Evolutionary conservation across 345 rosid genomes (phyloP).

Genomic region (Trapa bicornis): DNA sequence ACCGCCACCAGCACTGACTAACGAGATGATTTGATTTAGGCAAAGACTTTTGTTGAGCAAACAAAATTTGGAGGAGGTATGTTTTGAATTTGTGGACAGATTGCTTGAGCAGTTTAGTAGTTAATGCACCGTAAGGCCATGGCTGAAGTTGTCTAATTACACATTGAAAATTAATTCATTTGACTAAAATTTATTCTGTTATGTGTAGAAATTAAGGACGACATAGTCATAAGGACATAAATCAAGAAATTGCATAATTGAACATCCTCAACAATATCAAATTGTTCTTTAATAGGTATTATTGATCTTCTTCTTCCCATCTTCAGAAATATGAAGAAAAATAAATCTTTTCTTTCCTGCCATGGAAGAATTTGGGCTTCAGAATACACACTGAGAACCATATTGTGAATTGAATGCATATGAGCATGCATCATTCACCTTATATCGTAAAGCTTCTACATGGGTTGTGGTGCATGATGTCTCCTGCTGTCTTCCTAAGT

Average conservation of each 20-base stretch:
- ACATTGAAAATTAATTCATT: not conserved
- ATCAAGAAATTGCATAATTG: not conserved
- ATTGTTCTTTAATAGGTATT: not conserved
- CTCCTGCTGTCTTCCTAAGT: not conserved
- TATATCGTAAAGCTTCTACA: slow-evolving; percentile 4
- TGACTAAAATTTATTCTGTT: not conserved
- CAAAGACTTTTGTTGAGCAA: slow-evolving; percentile 62
- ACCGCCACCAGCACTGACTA: not conserved
- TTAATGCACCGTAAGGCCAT: not conserved
- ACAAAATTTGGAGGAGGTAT: slow-evolving; percentile 87
- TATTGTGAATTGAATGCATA: not conserved
- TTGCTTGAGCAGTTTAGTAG: not conserved
- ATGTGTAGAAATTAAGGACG: too few species aligned
- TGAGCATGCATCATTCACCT: not conserved
- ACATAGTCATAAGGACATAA: not conserved
- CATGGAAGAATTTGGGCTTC: not conserved
- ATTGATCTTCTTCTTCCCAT: not conserved
- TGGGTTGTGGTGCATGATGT: not conserved
- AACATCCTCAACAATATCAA: not conserved
- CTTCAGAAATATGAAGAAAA: not conserved
- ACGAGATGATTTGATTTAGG: slow-evolving; percentile 35
- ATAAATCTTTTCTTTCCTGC: not conserved
- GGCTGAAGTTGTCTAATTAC: not conserved
- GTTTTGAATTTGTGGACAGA: not conserved
- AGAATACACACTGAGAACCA: not conserved